Evolutionary conservation across 1,284 basidiomycete species (phyloP).

Genomic region (Marasmius oreades): DNA sequence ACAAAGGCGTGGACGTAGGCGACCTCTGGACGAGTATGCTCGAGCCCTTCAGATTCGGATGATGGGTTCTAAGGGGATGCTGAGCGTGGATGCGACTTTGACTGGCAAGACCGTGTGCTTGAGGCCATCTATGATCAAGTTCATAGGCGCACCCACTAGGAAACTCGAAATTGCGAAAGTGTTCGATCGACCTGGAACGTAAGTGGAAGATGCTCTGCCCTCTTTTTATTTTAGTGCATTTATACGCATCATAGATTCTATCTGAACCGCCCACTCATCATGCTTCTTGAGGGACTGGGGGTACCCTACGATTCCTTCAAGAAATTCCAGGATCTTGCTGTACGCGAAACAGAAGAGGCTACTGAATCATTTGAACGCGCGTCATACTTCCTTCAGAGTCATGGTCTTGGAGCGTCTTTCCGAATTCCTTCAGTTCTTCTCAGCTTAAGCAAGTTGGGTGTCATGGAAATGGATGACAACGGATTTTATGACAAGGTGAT

Average conservation of each 20-base stretch:
- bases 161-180: slow-evolving; percentile 62
- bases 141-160: slow-evolving; percentile 42
- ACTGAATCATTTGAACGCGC: slow-evolving; percentile 39
- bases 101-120: slow-evolving; percentile 43
- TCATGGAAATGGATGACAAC: slow-evolving; percentile 30
- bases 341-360: slow-evolving; percentile 43
- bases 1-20: slow-evolving; percentile 31
- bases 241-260: slow-evolving; percentile 26
- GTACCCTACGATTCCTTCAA: slow-evolving; percentile 50
- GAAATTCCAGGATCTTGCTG: slow-evolving; percentile 49
- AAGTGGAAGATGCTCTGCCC: slow-evolving; percentile 12
- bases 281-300: slow-evolving; percentile 60
- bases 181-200: slow-evolving; percentile 56
- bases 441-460: slow-evolving; percentile 31
- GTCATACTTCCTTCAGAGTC: slow-evolving; percentile 42
- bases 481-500: slow-evolving; percentile 51
- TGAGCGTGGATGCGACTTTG: slow-evolving; percentile 52
- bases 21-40: slow-evolving; percentile 35
- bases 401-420: slow-evolving; percentile 41
- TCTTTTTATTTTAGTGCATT: not conserved
- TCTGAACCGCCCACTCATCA: slow-evolving; percentile 68
- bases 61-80: slow-evolving; percentile 60
- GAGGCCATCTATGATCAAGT: slow-evolving; percentile 63
- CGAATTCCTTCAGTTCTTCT: slow-evolving; percentile 37
- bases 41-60: slow-evolving; percentile 59